phyloP scores from a whole-genome alignment of 106 monocot genomes.

The Cymbidium sinense region DNA sequence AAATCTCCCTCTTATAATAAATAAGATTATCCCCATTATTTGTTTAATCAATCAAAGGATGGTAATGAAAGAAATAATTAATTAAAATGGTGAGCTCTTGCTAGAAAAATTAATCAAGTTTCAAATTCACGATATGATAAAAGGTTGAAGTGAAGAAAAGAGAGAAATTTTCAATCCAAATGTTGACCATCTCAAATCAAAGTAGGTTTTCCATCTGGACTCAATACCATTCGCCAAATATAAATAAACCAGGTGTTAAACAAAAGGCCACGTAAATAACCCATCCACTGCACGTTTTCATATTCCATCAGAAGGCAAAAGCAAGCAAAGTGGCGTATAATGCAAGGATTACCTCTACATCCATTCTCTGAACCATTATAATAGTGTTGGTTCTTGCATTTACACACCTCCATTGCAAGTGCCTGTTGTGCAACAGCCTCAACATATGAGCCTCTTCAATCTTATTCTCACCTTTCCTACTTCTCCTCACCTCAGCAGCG shows the following conservation, averaged over 20 bases:
- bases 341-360: slow-evolving; percentile 50
- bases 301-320: not conserved
- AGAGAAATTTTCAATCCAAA: not conserved
- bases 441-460: slow-evolving; percentile 88
- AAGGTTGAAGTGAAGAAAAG: not conserved
- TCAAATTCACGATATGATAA: not conserved
- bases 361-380: slow-evolving; percentile 35
- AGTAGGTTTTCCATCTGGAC: not conserved
- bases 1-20: not conserved
- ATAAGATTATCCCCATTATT: not conserved
- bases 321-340: not conserved
- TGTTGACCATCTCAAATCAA: not conserved
- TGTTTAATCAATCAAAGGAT: not conserved
- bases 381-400: slow-evolving; percentile 57
- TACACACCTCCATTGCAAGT: slow-evolving; percentile 77
- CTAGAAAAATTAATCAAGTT: not conserved
- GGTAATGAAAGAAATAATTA: not conserved
- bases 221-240: not conserved
- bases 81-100: not conserved
- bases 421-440: slow-evolving; percentile 68
- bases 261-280: not conserved
- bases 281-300: not conserved
- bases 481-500: slow-evolving; percentile 77
- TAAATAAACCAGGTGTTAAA: not conserved
- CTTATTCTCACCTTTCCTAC: slow-evolving; percentile 81